A percentile compares a stretch with the other conserved stretches of the same genome.
Conservation (phyloP, 2,329 filamentous ascomycete species). For the Kalmusia sp. region DNA sequence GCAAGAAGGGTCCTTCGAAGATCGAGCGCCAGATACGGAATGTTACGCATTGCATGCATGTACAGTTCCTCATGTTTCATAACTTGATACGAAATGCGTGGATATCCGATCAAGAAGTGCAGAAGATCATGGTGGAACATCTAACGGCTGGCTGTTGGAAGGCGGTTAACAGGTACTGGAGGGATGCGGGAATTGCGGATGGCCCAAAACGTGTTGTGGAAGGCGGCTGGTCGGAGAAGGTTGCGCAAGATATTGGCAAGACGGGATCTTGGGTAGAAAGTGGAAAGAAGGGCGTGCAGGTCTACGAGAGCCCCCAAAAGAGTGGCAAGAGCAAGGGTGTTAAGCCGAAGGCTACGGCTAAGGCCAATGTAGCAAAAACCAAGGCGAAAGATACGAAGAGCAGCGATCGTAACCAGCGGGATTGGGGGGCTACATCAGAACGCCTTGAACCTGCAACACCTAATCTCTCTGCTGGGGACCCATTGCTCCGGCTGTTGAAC, state of each 20-base stretch:
- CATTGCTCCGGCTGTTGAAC: constrained; percentile 77
- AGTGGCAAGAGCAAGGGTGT: constrained; percentile 22
- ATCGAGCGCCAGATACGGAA: constrained; percentile 79
- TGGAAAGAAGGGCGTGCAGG: constrained; percentile 48
- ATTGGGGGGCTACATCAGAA: constrained; percentile 76
- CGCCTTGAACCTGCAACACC: constrained; percentile 72
- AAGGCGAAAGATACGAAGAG: constrained; percentile 48
- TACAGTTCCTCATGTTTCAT: constrained; percentile 86
- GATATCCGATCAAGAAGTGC: constrained; percentile 44
- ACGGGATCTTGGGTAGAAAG: constrained; percentile 48
- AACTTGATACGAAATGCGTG: constrained; percentile 69
- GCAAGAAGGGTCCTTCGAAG: constrained; percentile 86
- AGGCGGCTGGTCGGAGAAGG: constrained; percentile 63
- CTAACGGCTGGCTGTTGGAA: constrained; percentile 43
- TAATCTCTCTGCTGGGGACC: constrained; percentile 84
- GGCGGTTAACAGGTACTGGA: constrained; percentile 51
- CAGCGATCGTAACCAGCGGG: constrained; percentile 58
- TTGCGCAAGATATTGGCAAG: constrained; percentile 66
- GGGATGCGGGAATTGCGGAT: constrained; percentile 86
- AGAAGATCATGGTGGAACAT: constrained; percentile 37
- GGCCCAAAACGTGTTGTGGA: constrained; percentile 78
- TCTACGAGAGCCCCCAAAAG: constrained; percentile 30
- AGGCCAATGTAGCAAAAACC: constrained; percentile 12
- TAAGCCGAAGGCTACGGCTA: constrained; percentile 12
- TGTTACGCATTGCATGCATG: constrained; percentile 86